Percentiles rank a stretch among this genome's conserved stretches.
These are phyloP conservation scores for Lagenidium giganteum DNA, from an alignment of 352 stramenopile species.

Conservation along the genomic window DNA sequence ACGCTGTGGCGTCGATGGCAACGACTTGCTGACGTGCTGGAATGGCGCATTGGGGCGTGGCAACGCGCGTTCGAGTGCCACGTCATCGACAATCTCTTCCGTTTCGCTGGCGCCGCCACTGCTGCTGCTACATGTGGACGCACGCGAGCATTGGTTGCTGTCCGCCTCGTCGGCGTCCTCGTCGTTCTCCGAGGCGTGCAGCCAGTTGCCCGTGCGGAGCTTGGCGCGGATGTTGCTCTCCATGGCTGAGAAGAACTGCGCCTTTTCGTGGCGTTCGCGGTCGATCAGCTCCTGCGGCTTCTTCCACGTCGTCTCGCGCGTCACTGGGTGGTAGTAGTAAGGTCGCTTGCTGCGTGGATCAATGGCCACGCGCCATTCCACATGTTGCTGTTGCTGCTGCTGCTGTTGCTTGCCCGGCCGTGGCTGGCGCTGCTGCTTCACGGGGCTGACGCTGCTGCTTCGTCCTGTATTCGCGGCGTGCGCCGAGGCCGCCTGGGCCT, in stretches of 20 bases:
- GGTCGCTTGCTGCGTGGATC: constrained; percentile 84
- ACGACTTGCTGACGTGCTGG: constrained; percentile 22
- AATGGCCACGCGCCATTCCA: constrained; percentile 74
- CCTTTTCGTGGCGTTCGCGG: constrained; percentile 74
- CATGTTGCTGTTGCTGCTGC: constrained; percentile 3
- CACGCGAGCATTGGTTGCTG: no score
- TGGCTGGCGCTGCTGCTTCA: not conserved
- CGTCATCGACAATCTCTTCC: no score
- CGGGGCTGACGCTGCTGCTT: no score
- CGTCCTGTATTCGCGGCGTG: no score
- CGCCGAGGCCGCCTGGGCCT: no score
- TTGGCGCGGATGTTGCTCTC: constrained; percentile 95
- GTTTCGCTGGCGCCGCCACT: constrained; percentile 13
- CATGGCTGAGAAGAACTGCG: constrained; percentile 95
- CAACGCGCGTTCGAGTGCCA: no score
- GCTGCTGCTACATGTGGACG: not conserved
- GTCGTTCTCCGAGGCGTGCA: constrained; percentile 27
- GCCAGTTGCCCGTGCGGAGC: constrained; percentile 56
- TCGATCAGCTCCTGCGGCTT: constrained; percentile 84
- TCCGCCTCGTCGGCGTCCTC: constrained; percentile 9
- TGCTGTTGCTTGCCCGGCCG: not conserved
- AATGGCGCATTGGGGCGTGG: not conserved
- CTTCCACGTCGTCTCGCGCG: constrained; percentile 96
- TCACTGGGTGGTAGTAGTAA: constrained; percentile 98
- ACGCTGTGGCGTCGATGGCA: constrained; percentile 44